Base-by-base conservation (phyloP, 2,329 filamentous ascomycete species). In the Lasiodiplodia sp. region DNA sequence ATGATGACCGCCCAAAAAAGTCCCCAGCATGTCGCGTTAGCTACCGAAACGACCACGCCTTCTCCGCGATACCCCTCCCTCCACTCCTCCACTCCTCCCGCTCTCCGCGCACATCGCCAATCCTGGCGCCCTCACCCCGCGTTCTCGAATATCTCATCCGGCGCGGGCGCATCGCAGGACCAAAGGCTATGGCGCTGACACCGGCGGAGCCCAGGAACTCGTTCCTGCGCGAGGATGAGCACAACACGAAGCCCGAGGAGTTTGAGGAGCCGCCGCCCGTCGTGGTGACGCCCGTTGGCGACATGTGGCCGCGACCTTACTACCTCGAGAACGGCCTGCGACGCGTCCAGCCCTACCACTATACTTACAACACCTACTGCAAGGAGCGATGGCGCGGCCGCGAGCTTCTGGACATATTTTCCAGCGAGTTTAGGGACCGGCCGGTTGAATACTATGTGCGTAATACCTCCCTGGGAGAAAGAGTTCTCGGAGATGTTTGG, bases 371-470 rank as follows among this genome's bases (percentile, higher is more conserved):
- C 77, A 97, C 95, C 0, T 93, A 89, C 82, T 96, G 92, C 84
- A 99, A 98, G 81, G 87, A 97, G 82, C 87, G 96, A 79, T 99
- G 96, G 96, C 88, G 95, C 67, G 92, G 91, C 38, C 87, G 93
- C 47, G 86, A 87, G 70, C 83, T 99, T 57, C 84, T 97, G 64
- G 93, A 97, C 58, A 92, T 99, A 58, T 99, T 97, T 80, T 87
- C 90, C 55, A 90, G 91, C 77, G 96, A 99, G 80, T 99, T 99
- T 78, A 89, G 96, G 73, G 96, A 99, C 80, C 86, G 96, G 21
- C 90, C 93, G 0, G 79, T 89, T 38, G 91, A 92, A 74, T 99
- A 99, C 82, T 99, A 98, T 82, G 90, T 90, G 83, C 71, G 66
- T 63, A 53, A n/a, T 47, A 47, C 4, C 37, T 51, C 11, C 12